phyloP scores from a whole-genome alignment of 352 stramenopile genomes.

The Phytophthora sp. region DNA sequence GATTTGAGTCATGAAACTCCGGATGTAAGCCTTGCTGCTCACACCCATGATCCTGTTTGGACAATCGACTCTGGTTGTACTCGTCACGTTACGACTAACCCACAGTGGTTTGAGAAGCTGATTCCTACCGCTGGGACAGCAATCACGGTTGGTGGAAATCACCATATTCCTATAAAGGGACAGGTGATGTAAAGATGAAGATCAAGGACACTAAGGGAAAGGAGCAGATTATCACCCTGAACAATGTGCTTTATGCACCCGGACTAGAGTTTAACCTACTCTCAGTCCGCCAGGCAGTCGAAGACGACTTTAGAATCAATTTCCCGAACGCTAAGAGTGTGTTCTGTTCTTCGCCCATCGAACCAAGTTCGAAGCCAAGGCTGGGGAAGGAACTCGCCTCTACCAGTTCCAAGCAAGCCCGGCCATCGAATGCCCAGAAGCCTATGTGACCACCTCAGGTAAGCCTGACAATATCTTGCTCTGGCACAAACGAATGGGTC shows the following conservation, averaged over 20 bases:
- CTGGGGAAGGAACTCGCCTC: neutral
- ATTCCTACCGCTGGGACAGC: neutral
- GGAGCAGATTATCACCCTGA: neutral
- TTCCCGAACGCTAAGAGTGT: conserved; percentile 24
- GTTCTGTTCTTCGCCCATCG: conserved; percentile 10
- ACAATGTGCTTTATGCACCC: conserved; percentile 10
- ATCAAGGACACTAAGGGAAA: conserved; percentile 12
- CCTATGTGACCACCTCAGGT: no score
- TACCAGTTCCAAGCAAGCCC: conserved; percentile 14
- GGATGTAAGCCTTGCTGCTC: neutral
- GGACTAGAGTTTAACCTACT: conserved; percentile 11
- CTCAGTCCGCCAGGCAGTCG: conserved; percentile 14
- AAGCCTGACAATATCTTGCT: no score
- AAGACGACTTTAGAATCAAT: conserved; percentile 15
- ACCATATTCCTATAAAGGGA: conserved; percentile 12
- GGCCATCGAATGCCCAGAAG: no score
- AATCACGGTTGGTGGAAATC: conserved; percentile 24
- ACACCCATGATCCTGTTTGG: conserved; percentile 5
- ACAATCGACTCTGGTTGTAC: conserved; percentile 19
- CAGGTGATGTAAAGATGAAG: conserved; percentile 2
- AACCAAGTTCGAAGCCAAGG: conserved; percentile 11
- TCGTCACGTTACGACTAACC: conserved; percentile 2
- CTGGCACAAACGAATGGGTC: no score
- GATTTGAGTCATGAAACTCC: neutral
- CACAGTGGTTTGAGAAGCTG: conserved; percentile 8